A percentile compares a stretch with the other conserved stretches of the same genome.
Evolutionary conservation across 2,329 filamentous ascomycete genomes (phyloP).

Genomic region (Neonectria ditissima): DNA sequence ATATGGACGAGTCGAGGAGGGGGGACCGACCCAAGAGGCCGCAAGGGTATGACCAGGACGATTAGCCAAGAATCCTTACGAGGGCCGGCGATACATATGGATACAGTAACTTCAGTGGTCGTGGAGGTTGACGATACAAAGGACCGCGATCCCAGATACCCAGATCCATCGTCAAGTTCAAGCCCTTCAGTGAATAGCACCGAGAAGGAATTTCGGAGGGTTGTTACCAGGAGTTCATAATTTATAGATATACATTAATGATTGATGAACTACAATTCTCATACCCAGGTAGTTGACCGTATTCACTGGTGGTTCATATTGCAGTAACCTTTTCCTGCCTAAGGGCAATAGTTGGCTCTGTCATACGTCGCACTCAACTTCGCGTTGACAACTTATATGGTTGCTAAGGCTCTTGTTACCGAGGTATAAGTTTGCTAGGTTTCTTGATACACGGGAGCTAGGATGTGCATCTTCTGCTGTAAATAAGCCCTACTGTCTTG

Average conservation of each 20-base stretch:
- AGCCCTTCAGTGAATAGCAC: constrained; percentile 45
- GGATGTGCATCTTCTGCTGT: too few species aligned
- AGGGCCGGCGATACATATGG: constrained; percentile 57
- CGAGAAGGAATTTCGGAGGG: constrained; percentile 41
- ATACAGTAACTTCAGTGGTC: constrained; percentile 57
- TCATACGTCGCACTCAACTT: too few species aligned
- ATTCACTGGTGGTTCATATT: too few species aligned
- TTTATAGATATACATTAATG: constrained; percentile 7
- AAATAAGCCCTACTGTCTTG: too few species aligned
- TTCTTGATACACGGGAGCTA: too few species aligned
- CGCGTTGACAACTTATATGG: too few species aligned
- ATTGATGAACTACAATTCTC: constrained; percentile 7
- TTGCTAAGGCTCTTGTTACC: too few species aligned
- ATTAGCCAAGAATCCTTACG: constrained; percentile 50
- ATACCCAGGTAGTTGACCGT: too few species aligned
- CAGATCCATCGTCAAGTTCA: constrained; percentile 37
- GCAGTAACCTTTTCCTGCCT: too few species aligned
- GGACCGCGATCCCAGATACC: constrained; percentile 43
- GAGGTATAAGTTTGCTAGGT: too few species aligned
- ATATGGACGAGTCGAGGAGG: constrained; percentile 35
- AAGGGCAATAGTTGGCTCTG: too few species aligned
- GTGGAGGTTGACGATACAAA: constrained; percentile 52
- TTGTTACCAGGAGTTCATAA: constrained; percentile 23
- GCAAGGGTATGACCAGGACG: constrained; percentile 34
- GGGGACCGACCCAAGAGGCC: constrained; percentile 18